A percentile compares a stretch with the other conserved stretches of the same genome.
Evolutionary conservation across 108 stramenopile genomes (phyloP).

Genomic region (Nitzschia palea): DNA sequence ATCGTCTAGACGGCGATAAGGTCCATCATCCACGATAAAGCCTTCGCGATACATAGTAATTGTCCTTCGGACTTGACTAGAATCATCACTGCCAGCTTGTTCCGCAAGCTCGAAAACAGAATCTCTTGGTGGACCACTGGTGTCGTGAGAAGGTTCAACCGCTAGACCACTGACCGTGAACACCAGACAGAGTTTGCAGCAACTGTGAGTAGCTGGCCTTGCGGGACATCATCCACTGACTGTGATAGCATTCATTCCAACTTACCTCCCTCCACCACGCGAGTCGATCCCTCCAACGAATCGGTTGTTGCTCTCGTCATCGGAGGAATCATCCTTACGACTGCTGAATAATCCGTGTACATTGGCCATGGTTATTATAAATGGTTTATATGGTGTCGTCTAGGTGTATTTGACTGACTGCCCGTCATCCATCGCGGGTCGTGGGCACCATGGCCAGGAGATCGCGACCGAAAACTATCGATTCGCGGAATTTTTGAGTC

Average conservation of each 20-base stretch:
- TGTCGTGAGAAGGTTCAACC: constrained; percentile 69
- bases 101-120: constrained; percentile 60
- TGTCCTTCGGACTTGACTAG: constrained; percentile 48
- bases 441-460: neutral
- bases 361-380: constrained; percentile 83
- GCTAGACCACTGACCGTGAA: constrained; percentile 84
- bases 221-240: too few species aligned
- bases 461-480: neutral
- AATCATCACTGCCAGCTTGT: constrained; percentile 29
- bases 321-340: constrained; percentile 46
- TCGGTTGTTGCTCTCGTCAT: constrained; percentile 64
- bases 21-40: constrained; percentile 94
- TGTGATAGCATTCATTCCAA: too few species aligned
- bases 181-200: too few species aligned
- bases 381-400: too few species aligned
- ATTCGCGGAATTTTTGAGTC: neutral
- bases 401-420: too few species aligned
- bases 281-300: constrained; percentile 80
- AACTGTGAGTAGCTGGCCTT: too few species aligned
- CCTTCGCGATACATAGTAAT: constrained; percentile 96
- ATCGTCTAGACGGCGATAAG: constrained; percentile 88
- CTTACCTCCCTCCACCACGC: constrained; percentile 77
- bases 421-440: too few species aligned
- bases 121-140: constrained; percentile 20
- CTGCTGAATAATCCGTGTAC: constrained; percentile 77